A percentile compares a stretch with the other conserved stretches of the same genome.
Evolutionary conservation across 768 basidiomycete species (phyloP).

Genomic region (Collybiopsis confluens): DNA sequence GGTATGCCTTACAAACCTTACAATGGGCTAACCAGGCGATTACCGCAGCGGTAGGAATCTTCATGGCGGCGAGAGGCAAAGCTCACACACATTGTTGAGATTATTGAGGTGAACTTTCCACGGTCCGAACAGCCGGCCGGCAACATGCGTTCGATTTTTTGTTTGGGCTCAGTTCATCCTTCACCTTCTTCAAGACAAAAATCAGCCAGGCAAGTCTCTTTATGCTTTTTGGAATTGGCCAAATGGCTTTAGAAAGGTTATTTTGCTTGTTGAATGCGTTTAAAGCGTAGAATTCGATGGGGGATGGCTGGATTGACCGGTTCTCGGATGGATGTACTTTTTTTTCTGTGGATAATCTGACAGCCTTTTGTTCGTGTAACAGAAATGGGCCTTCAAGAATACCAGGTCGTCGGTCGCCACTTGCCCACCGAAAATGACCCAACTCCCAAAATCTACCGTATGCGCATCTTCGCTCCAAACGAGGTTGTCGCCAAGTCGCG

Average conservation of each 20-base stretch:
- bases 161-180: too few species aligned
- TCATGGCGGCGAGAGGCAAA: neutral
- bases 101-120: too few species aligned
- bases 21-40: neutral
- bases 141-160: too few species aligned
- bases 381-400: conserved; percentile 79
- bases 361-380: neutral
- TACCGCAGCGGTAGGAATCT: neutral
- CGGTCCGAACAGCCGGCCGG: too few species aligned
- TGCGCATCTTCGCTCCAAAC: conserved; percentile 99
- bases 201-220: too few species aligned
- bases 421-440: conserved; percentile 91
- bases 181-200: too few species aligned
- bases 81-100: neutral
- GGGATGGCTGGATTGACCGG: neutral
- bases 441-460: conserved; percentile 97
- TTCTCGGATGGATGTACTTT: neutral
- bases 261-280: too few species aligned
- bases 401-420: conserved; percentile 96
- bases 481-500: conserved; percentile 98
- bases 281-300: too few species aligned
- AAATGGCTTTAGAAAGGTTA: too few species aligned
- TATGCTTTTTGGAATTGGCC: too few species aligned
- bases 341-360: neutral
- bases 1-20: neutral